Base-by-base conservation (phyloP, 768 basidiomycete genomes). In the Xanthoconium purpureum region DNA sequence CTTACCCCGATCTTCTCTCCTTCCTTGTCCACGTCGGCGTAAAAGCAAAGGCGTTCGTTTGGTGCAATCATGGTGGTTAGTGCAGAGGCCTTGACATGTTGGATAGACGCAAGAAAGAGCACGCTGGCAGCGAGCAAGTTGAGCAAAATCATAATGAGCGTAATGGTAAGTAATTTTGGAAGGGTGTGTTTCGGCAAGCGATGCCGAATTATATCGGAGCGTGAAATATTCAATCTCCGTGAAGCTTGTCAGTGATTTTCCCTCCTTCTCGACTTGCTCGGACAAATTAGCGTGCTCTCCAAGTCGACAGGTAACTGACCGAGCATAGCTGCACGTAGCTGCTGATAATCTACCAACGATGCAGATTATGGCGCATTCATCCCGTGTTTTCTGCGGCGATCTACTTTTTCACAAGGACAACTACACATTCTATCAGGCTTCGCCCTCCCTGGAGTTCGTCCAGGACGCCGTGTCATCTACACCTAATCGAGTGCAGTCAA, bases 1-100 rank as follows among this genome's bases (percentile, higher is more conserved):
- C 87, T 62, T 73, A 89, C 90, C 48, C 91, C 88, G 62, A 94
- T 85, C 80, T 94, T 96, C 78, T 94, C 89, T 54, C 92, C 91
- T 1, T 83, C 85, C 78, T 95, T 96, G 78, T 99, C 97, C 20
- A 96, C 95, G 68, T 95, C 92, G 7, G 94, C 91, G 65, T 91
- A 98, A 74, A 97, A 98, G 73, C 97, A 99, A 63, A 89, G 71
- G 36, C 89, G 79, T 65, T 92, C 88, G 63, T 91, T 93, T 1
- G 91, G 83, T 15, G 81, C 73, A 59, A 94, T 85, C 20, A 84
- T 72, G 3, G 91, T 94, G 9, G 93, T 94, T 39, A 96, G 74
- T 1, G 93, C 90, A 1, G 88, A 81, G 13, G 82, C 84, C 28
- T 70, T 71, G 36, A 73, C 72, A 8, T 72, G 71, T 51, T 57